Evolutionary conservation across 306 rosid genomes (phyloP).

Genomic region (Trifolium pratense): DNA sequence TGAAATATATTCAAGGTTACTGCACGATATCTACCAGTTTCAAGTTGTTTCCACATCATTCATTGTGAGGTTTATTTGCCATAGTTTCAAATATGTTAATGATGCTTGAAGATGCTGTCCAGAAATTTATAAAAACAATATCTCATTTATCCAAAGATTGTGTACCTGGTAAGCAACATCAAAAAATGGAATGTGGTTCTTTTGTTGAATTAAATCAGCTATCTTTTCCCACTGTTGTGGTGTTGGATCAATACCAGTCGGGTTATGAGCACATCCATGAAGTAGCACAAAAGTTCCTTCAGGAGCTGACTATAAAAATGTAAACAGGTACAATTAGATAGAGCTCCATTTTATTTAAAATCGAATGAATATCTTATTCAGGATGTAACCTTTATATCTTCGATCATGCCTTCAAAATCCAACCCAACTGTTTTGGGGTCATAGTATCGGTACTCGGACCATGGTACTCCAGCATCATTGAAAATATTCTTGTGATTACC

Average conservation of each 20-base stretch:
- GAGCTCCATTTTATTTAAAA: too few relatives aligned
- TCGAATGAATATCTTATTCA: slow-evolving; percentile 31
- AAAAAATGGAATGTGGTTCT: slow-evolving; percentile 89
- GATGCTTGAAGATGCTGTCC: neutral
- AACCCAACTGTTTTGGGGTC: slow-evolving; percentile 97
- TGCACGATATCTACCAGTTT: neutral
- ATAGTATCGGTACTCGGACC: slow-evolving; percentile 94
- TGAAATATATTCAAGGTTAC: slow-evolving; percentile 14
- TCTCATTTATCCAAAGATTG: slow-evolving; percentile 19
- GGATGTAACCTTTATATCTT: slow-evolving; percentile 76
- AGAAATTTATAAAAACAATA: slow-evolving; percentile 23
- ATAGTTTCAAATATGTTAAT: slow-evolving; percentile 15
- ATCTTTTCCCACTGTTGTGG: slow-evolving; percentile 92
- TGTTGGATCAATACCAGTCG: slow-evolving; percentile 97
- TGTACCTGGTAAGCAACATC: slow-evolving; percentile 98
- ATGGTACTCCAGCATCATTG: slow-evolving; percentile 85
- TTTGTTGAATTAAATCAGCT: slow-evolving; percentile 84
- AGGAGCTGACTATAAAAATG: slow-evolving; percentile 72
- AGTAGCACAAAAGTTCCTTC: slow-evolving; percentile 93
- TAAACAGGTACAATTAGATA: slow-evolving; percentile 33
- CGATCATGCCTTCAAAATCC: slow-evolving; percentile 97
- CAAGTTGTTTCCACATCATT: slow-evolving; percentile 1
- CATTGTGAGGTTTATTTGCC: slow-evolving; percentile 18
- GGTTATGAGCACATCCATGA: slow-evolving; percentile 99
- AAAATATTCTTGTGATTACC: slow-evolving; percentile 99